Conservation (phyloP, 805 yeast genomes). For the Gaillardinia entomophila region DNA sequence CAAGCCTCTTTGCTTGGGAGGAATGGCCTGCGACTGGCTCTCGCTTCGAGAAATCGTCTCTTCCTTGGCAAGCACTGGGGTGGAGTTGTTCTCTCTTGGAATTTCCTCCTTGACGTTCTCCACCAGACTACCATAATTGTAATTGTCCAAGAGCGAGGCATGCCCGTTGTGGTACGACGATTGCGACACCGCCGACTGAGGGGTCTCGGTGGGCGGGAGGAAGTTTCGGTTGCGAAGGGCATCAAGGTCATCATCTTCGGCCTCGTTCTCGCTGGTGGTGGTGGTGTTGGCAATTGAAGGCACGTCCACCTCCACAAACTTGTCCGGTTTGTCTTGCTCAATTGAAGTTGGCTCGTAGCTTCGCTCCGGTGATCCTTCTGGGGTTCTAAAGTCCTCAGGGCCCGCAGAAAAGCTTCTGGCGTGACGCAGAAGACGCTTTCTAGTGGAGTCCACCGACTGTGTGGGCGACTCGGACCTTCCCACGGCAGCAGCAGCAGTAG, state of each 20-base stretch:
- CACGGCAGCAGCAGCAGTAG: neutral
- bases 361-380: conserved; percentile 15
- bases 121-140: conserved; percentile 23
- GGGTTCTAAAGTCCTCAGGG: conserved; percentile 19
- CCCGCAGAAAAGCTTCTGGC: conserved; percentile 34
- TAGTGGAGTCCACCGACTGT: conserved; percentile 12
- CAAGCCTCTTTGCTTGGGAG: neutral
- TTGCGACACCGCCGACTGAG: conserved; percentile 2
- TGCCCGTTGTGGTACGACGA: conserved; percentile 7
- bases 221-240: conserved; percentile 1
- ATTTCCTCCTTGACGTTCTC: conserved; percentile 15
- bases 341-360: neutral
- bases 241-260: conserved; percentile 7
- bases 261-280: conserved; percentile 8
- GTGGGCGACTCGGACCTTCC: conserved; percentile 9
- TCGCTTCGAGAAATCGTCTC: neutral
- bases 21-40: neutral
- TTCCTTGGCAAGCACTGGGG: neutral
- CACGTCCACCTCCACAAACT: conserved; percentile 24
- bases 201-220: conserved; percentile 1
- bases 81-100: neutral
- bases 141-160: conserved; percentile 15
- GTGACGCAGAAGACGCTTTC: conserved; percentile 16
- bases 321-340: conserved; percentile 6
- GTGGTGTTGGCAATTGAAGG: conserved; percentile 24